phyloP scores from a whole-genome alignment of 192 early-diverging fungal genomes.

The Linnemannia schmuckeri region DNA sequence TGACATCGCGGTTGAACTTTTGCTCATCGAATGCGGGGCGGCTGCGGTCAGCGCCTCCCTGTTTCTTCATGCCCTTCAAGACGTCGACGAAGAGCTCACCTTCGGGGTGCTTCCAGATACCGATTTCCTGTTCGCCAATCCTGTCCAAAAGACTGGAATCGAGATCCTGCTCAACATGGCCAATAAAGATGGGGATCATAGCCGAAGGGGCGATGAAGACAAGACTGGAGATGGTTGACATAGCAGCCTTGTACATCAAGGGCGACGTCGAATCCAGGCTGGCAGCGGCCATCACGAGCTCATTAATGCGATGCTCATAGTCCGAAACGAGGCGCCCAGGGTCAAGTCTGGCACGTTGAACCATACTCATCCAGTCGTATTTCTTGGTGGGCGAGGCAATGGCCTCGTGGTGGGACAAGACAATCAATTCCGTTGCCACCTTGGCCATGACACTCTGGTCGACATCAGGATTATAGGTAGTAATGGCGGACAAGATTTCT shows the following conservation, averaged over 20 bases:
- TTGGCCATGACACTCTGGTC: constrained; percentile 50
- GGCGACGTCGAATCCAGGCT: constrained; percentile 50
- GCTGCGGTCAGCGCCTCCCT: constrained; percentile 57
- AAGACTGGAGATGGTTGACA: constrained; percentile 72
- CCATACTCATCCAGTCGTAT: constrained; percentile 89
- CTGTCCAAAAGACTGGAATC: constrained; percentile 61
- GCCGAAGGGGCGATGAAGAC: constrained; percentile 71
- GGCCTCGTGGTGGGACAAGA: constrained; percentile 65
- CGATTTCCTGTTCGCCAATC: constrained; percentile 72
- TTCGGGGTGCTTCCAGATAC: constrained; percentile 79
- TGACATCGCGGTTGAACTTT: constrained; percentile 85
- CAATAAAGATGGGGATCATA: constrained; percentile 63
- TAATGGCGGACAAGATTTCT: constrained; percentile 64
- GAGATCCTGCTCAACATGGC: constrained; percentile 62
- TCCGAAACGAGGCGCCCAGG: constrained; percentile 72
- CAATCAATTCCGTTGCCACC: constrained; percentile 60
- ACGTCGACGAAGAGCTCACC: constrained; percentile 77
- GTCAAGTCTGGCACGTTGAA: constrained; percentile 80
- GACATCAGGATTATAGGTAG: constrained; percentile 51
- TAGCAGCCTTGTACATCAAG: constrained; percentile 73
- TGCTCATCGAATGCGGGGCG: constrained; percentile 73
- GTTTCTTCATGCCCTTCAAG: constrained; percentile 71
- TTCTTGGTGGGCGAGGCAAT: constrained; percentile 73
- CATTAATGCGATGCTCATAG: constrained; percentile 57
- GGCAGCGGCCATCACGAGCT: constrained; percentile 61